A percentile compares a stretch with the other conserved stretches of the same genome.
These are phyloP conservation scores for Puccinia hordei DNA, from an alignment of 1,284 basidiomycete species.

Conservation along the genomic window DNA sequence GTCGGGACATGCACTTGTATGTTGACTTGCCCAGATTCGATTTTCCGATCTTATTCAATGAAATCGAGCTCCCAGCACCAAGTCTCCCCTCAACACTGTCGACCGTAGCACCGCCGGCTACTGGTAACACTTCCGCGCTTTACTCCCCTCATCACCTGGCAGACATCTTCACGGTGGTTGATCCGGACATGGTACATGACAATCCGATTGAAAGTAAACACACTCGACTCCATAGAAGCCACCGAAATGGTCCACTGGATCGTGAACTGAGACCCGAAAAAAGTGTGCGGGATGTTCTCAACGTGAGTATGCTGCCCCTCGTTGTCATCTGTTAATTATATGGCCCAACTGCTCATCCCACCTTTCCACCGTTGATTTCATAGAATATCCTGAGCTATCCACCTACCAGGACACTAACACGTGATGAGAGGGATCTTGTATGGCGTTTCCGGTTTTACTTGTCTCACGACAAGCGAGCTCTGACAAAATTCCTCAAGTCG, in stretches of 20 bases:
- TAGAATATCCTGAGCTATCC: conserved; percentile 88
- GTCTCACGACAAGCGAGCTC: conserved; percentile 72
- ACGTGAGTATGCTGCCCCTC: conserved; percentile 63
- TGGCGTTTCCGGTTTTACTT: conserved; percentile 99
- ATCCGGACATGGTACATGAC: conserved; percentile 84
- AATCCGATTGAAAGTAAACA: conserved; percentile 98
- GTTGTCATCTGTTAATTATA: not conserved
- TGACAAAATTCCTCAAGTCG: conserved; percentile 97
- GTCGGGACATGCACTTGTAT: conserved; percentile 72
- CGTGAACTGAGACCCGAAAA: conserved; percentile 95
- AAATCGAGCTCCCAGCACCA: conserved; percentile 62
- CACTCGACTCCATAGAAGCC: conserved; percentile 86
- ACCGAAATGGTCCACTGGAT: conserved; percentile 90
- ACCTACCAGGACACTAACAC: conserved; percentile 80
- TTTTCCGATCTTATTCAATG: conserved; percentile 94
- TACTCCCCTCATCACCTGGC: conserved; percentile 56
- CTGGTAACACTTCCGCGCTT: conserved; percentile 52
- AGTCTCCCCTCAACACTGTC: conserved; percentile 56
- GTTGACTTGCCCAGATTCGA: conserved; percentile 96
- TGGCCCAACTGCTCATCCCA: not conserved
- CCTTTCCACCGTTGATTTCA: not conserved
- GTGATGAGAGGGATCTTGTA: conserved; percentile 91
- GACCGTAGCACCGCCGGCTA: conserved; percentile 49
- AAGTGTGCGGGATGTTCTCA: conserved; percentile 88
- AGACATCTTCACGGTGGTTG: conserved; percentile 82